Base-by-base conservation (phyloP, 331 rosid species). In the Acacia pycnantha region DNA sequence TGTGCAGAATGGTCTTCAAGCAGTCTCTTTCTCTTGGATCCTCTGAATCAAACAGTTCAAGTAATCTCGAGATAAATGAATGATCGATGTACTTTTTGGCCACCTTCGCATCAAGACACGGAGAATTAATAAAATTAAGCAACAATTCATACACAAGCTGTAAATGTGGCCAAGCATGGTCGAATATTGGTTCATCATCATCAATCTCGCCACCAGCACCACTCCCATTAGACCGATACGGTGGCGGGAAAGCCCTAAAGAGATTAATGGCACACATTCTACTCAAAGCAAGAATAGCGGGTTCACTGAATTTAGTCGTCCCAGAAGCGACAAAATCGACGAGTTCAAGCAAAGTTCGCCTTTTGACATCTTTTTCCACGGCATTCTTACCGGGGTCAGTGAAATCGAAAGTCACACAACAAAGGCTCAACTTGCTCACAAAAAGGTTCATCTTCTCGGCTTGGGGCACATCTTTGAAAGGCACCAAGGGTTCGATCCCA, bases 11-110 rank as follows among this genome's bases (percentile, higher is more conserved):
- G 3, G 97, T 85, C 87, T 94, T 94, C 86, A 94, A 83, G 79
- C 95, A 93, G 61, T 94, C 98, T 79, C 98, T 88, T 77, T 94
- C 98, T 64, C 97, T 89, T 22, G 98, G 98, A 77, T 94, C 98
- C 70, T 93, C 97, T 0, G 98, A 95, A 75, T 90, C 97, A 85
- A 91, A 86, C 91, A 95, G 87, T 14, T 89, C 94, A 21, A 95
- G 92, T 84, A 95, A 75, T 41, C 88, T 93, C 65, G 87, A 85
- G 48, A 95, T 87, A 74, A 93, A 91, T 10, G 92, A 88, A 79
- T 93, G 97, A 67, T 95, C 97, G 5, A 95, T 67, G 65, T 93
- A 95, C 90, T 91, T 95, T 62, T 95, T 95, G 0, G 97, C 98
- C 46, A 91, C 84, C 88, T 91, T 95, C 0, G 91, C 93, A 81